These are phyloP conservation scores for Beauveria sp. DNA, from an alignment of 2,329 filamentous ascomycete species.

Conservation along the genomic window DNA sequence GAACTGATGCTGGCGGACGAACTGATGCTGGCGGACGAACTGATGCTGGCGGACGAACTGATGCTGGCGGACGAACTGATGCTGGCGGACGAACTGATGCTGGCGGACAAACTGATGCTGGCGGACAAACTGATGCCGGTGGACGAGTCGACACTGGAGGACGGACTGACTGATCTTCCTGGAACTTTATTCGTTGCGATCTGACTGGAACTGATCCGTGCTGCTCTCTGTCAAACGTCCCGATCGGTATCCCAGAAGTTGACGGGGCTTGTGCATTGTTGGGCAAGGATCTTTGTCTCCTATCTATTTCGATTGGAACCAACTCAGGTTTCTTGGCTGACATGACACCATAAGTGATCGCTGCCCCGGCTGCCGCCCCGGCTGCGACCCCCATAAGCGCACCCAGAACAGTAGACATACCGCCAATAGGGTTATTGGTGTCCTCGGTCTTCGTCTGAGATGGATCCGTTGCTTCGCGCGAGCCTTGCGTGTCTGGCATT, in stretches of 20 bases:
- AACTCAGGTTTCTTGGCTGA: constrained; percentile 4
- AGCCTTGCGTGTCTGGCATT: background rate
- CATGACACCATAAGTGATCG: constrained; percentile 63
- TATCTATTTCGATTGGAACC: constrained; percentile 36
- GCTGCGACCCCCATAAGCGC: constrained; percentile 47
- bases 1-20: no score
- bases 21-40: background rate
- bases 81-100: background rate
- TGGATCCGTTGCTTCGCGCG: background rate
- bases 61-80: background rate
- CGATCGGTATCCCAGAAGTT: background rate
- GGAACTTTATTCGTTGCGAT: constrained; percentile 1
- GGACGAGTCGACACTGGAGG: background rate
- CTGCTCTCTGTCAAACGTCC: background rate
- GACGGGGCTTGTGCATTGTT: background rate
- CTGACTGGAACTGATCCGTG: background rate
- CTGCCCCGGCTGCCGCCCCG: constrained; percentile 62
- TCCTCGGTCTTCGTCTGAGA: background rate
- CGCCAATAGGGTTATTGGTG: background rate
- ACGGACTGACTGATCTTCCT: background rate
- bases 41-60: background rate
- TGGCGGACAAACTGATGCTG: background rate
- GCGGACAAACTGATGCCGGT: background rate
- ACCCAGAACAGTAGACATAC: constrained; percentile 54
- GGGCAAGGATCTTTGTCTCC: constrained; percentile 25